Percentiles rank a stretch among this genome's conserved stretches.
Evolutionary conservation across 768 basidiomycete species (phyloP).

Genomic region (Serendipita vermifera): DNA sequence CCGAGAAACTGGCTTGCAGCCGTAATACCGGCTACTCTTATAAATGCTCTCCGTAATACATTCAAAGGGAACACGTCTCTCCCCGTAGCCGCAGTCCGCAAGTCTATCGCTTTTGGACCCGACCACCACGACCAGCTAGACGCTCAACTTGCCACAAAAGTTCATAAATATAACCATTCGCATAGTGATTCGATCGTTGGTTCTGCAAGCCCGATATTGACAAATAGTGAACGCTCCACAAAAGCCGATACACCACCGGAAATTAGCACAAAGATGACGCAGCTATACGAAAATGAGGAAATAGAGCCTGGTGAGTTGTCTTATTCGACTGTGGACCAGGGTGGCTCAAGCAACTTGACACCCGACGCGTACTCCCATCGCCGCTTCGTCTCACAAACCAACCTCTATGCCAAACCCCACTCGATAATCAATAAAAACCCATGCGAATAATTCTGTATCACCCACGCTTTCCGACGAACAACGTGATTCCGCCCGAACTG

Average conservation of each 20-base stretch:
- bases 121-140: neutral
- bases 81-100: slow-evolving; percentile 3
- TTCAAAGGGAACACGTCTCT: too few species aligned
- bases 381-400: neutral
- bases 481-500: neutral
- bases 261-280: slow-evolving; percentile 1
- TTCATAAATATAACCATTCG: neutral
- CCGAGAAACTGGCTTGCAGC: too few species aligned
- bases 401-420: neutral
- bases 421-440: neutral
- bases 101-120: slow-evolving; percentile 1
- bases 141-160: neutral
- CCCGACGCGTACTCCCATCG: slow-evolving; percentile 1
- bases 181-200: neutral
- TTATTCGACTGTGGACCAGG: neutral
- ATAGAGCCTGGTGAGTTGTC: neutral
- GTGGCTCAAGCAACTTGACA: neutral
- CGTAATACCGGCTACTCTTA: too few species aligned
- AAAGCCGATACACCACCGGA: too few species aligned
- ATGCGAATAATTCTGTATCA: slow-evolving; percentile 5
- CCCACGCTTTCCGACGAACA: slow-evolving; percentile 5
- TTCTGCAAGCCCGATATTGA: neutral
- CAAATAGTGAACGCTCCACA: neutral
- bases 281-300: neutral
- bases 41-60: too few species aligned